Conservation (phyloP, 2,329 filamentous ascomycete species). For the Colletotrichum sp. region DNA sequence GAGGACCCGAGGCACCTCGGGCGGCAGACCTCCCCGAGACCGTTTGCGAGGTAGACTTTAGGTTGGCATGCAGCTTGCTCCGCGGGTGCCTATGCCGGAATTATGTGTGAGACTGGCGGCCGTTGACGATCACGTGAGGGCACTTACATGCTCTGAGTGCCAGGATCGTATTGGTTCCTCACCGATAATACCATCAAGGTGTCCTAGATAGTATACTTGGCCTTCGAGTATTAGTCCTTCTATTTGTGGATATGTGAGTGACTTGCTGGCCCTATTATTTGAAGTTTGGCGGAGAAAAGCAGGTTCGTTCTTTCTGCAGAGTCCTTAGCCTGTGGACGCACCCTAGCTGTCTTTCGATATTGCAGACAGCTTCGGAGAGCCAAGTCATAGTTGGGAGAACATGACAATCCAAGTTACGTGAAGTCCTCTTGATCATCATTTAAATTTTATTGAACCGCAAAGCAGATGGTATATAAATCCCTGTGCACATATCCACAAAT, state of each 20-base stretch:
- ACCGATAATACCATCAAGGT: not conserved
- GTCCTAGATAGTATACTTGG: not conserved
- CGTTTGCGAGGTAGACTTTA: not conserved
- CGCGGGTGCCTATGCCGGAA: not conserved
- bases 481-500: slow-evolving; percentile 5
- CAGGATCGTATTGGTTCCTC: not conserved
- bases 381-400: not conserved
- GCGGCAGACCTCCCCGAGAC: not conserved
- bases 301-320: not conserved
- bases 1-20: not conserved
- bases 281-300: not conserved
- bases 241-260: not conserved
- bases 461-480: slow-evolving; percentile 16
- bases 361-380: not conserved
- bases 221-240: not conserved
- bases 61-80: not conserved
- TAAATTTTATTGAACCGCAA: slow-evolving; percentile 4
- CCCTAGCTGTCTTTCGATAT: not conserved
- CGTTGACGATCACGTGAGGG: not conserved
- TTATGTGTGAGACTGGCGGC: not conserved
- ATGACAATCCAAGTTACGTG: not conserved
- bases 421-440: not conserved
- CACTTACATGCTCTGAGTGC: not conserved
- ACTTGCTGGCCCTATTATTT: not conserved
- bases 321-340: not conserved